A percentile compares a stretch with the other conserved stretches of the same genome.
These are phyloP conservation scores for Dothidotthia symphoricarpi DNA, from an alignment of 2,329 filamentous ascomycete genomes.

Conservation along the genomic window DNA sequence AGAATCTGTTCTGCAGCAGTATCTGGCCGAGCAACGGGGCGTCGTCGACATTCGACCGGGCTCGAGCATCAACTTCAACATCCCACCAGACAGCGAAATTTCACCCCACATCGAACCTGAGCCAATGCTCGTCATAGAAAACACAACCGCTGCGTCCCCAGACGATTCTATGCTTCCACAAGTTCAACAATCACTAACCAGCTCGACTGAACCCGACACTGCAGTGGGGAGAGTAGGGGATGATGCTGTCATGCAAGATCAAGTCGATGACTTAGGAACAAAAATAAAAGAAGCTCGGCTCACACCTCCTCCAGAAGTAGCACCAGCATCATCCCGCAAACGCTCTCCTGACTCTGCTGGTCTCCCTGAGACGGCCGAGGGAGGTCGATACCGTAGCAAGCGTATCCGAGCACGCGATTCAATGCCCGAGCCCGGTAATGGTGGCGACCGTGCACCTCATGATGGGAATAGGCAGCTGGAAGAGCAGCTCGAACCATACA, in stretches of 20 bases:
- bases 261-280: constrained; percentile 7
- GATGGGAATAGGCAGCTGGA: constrained; percentile 56
- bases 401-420: constrained; percentile 61
- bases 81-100: constrained; percentile 37
- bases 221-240: constrained; percentile 10
- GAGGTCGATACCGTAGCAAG: constrained; percentile 58
- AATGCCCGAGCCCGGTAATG: constrained; percentile 47
- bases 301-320: constrained; percentile 27
- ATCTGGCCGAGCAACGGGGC: constrained; percentile 44
- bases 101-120: constrained; percentile 17
- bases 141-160: constrained; percentile 5
- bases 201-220: not conserved
- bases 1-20: constrained; percentile 47
- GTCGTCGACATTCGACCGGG: constrained; percentile 35
- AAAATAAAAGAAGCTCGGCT: constrained; percentile 19
- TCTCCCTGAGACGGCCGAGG: constrained; percentile 57
- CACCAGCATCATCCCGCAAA: constrained; percentile 53
- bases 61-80: constrained; percentile 42
- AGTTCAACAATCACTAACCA: not conserved
- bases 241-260: constrained; percentile 22
- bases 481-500: constrained; percentile 53
- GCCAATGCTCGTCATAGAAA: constrained; percentile 3
- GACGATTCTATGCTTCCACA: constrained; percentile 3
- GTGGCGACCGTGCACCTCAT: constrained; percentile 49
- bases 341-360: constrained; percentile 61